Base-by-base conservation (phyloP, 345 rosid species). In the Kernera saxatilis region DNA sequence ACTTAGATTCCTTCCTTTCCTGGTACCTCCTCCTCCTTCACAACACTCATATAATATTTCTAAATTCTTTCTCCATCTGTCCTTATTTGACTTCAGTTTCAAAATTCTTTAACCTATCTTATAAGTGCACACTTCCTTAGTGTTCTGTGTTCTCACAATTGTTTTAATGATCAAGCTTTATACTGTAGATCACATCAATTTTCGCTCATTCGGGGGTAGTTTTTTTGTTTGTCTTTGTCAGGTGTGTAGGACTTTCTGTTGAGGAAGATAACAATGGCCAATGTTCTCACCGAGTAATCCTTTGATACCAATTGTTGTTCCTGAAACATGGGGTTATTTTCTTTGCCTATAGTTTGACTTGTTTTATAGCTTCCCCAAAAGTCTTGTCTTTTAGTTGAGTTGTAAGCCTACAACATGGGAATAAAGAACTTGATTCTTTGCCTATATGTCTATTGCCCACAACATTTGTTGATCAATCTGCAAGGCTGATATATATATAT, bases 241-340 rank as follows among this genome's bases (percentile, higher is more conserved):
- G 72, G 79, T 64, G 53, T 77, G n/a, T 59, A 26, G 35, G 45
- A 21, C 9, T 64, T 58, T 70, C 54, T 26, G 14, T 46, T 56
- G 51, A 19, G 43, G 73, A 50, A 36, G 72, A 57, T 49, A 8
- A 32, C 48, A 55, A 55, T 46, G 60, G 40, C 26, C 32, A 59
- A 13, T 36, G 72, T 14, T 0, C 18, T 12, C 37, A 56, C 56
- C 1, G 66, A 33, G 57, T 45, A 4, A 12, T 67, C 18, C 17
- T 8, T 41, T 67, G 21, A 10, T 53, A 19, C 30, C 41, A 59
- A 5, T 37, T 64, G 17, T n/a, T 53, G 30, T 53, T 40, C 19
- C 7, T 72, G 36, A 61, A 61, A 30, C 44, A 45, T 64, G 15
- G 3, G 21, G 10, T 46, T 13, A 4, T 33, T 59, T 58, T 41